These are phyloP conservation scores for Fraxinus sp. DNA, from an alignment of 305 asterid genomes.

Conservation along the genomic window DNA sequence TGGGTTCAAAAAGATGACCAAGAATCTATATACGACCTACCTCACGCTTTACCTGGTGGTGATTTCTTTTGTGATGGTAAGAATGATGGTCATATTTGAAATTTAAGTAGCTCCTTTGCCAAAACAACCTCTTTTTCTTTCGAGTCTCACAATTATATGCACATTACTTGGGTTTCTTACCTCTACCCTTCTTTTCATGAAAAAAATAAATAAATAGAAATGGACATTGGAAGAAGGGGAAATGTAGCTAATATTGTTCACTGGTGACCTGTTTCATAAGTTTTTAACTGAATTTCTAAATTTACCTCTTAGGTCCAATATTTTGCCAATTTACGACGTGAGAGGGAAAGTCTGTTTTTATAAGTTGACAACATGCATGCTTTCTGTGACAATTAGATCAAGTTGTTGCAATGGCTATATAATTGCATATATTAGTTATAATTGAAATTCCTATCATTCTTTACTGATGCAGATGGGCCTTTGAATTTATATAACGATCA, in stretches of 20 bases:
- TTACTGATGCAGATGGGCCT: conserved; percentile 56
- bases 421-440: conserved; percentile 14
- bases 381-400: conserved; percentile 1
- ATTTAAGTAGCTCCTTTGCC: conserved; percentile 19
- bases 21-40: conserved; percentile 41
- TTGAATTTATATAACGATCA: conserved; percentile 64
- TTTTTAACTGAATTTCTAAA: background rate
- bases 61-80: conserved; percentile 52
- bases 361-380: background rate
- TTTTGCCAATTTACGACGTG: background rate
- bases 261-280: background rate
- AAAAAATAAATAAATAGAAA: background rate
- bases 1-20: conserved; percentile 72
- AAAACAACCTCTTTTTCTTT: conserved; percentile 18
- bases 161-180: background rate
- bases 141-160: background rate
- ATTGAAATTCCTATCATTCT: conserved; percentile 13
- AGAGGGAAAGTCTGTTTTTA: background rate
- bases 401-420: conserved; percentile 7
- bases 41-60: conserved; percentile 61
- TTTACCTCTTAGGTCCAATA: background rate
- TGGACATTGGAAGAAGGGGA: background rate
- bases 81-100: conserved; percentile 20
- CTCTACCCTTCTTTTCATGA: background rate
- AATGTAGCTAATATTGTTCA: background rate